Conservation (phyloP, 2,329 filamentous ascomycete species). For the Pseudogymnoascus sp. region DNA sequence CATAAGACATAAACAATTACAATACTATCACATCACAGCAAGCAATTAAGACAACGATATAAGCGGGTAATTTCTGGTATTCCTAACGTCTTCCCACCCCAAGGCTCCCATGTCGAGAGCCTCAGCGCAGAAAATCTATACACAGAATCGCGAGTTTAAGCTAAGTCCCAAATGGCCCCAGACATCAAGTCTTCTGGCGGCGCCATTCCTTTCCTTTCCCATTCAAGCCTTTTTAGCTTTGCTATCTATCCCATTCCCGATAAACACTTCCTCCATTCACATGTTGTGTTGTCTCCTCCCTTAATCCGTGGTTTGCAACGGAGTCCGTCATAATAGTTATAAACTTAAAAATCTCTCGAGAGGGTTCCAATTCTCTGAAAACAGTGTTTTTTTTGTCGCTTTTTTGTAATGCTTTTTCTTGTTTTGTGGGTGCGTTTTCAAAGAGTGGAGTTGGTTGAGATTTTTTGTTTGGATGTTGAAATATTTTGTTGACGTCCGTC, state of each 20-base stretch:
- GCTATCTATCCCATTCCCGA: neutral
- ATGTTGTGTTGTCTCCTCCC: neutral
- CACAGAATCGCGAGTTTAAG: slow-evolving; percentile 57
- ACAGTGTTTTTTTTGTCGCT: slow-evolving; percentile 1
- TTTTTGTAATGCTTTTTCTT: neutral
- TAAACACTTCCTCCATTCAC: neutral
- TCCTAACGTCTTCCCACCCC: slow-evolving; percentile 31
- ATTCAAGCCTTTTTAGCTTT: neutral
- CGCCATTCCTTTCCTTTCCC: neutral
- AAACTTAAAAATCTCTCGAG: neutral
- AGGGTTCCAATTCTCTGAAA: neutral
- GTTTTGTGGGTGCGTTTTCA: neutral
- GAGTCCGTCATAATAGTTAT: neutral
- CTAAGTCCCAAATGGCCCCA: slow-evolving; percentile 25
- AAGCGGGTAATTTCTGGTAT: slow-evolving; percentile 65
- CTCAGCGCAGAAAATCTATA: slow-evolving; percentile 40
- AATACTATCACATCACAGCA: neutral
- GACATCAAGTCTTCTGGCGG: neutral
- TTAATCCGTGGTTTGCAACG: neutral
- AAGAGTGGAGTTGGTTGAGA: neutral
- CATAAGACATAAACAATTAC: neutral
- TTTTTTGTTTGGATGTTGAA: neutral
- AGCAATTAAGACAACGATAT: slow-evolving; percentile 18
- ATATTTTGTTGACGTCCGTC: neutral
- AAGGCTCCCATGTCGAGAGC: neutral